Evolutionary conservation across 2,329 filamentous ascomycete species (phyloP), one percentile per base, ranked within the genome.

Genomic region (Xylariaceae sp.): DNA sequence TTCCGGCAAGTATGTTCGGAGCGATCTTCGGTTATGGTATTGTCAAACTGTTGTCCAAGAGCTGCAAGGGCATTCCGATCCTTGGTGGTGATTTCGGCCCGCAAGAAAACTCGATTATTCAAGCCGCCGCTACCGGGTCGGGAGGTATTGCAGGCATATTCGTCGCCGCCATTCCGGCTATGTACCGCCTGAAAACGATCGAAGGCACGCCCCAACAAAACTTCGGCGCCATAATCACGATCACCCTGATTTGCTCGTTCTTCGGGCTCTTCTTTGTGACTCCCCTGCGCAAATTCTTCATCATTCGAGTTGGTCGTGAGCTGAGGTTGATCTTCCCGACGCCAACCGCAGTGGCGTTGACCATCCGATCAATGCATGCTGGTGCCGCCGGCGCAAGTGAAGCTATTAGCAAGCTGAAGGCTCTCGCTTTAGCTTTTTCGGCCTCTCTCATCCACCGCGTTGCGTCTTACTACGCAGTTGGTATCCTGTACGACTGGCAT

Each of bases 221-320:
- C 61, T 84, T 84, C 59, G 74, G 75, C 49, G 74, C 79, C 31
- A 76, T 87, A 44, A 72, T 85, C 50, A 80, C 80, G 28, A 74
- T 87, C 56, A 85, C 82, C 2, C 72, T 83, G 41, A 79, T 84
- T 44, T 81, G 80, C 53, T 81, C 79, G 10, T 84, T 84, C 69
- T 86, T 86, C 65, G 84, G 84, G 4, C 75, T 86, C 54, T 83
- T 83, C 66, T 83, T 84, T 58, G 79, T 79, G 45, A 83, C 81
- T 0, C 82, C 82, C 7, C 74, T 85, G 17, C 80, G 84, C 52
- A 85, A 84, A 63, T 87, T 87, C 72, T 87, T 86, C 72, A 79
- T 87, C 66, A 80, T 87, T 65, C 81, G 84, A 53, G 80, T 86
- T 12, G 81, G 81, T 3, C 74, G 81, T 60, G 80, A 84, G 66